Evolutionary conservation across 208 protist species (phyloP), one percentile per base, ranked within the genome.

Genomic region (Crithidia expoeki): DNA sequence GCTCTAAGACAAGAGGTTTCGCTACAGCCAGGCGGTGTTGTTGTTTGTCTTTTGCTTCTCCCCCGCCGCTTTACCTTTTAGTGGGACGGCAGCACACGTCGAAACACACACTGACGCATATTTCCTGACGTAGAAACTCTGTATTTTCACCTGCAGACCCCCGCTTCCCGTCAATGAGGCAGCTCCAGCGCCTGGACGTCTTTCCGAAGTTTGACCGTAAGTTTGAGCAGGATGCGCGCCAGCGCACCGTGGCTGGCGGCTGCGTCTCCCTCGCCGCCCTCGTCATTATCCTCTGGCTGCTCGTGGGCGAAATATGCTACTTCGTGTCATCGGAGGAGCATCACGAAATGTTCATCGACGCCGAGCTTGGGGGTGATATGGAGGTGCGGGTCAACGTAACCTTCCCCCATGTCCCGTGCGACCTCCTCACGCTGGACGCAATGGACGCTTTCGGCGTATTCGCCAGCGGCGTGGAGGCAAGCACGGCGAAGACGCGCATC

Each of bases 181-280:
- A 60, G 42, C 53, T 94, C 0, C 74, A 80, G 61, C 58, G 49
- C 1, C 69, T 98, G 23, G 92, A 98, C 74, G 85, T 93, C 21
- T 98, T 96, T 64, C 86, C 92, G 38, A 98, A 98, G 76, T 96
- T 94, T 25, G 81, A 94, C 42, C 81, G 87, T 30, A 89, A 93
- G 56, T 96, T 96, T 56, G 79, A 90, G 64, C 75, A 85, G 73
- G 93, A 84, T 79, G 85, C 74, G 36, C 81, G 77, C 52, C 87
- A 94, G 49, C 74, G 84, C 46, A 88, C 82, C 36, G 71, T 76
- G 21, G 19, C 67, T 17, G 86, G 86, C 44, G 85, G 78, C 42
- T 19, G 79, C 42, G 67, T 95, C 30, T 95, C 89, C 19, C 32
- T 93, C 23, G 61, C 72, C 52, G 75, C 76, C 27, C 28, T 94